Evolutionary conservation across 768 basidiomycete species (phyloP).

Genomic region (Boletus vinaceobasis): DNA sequence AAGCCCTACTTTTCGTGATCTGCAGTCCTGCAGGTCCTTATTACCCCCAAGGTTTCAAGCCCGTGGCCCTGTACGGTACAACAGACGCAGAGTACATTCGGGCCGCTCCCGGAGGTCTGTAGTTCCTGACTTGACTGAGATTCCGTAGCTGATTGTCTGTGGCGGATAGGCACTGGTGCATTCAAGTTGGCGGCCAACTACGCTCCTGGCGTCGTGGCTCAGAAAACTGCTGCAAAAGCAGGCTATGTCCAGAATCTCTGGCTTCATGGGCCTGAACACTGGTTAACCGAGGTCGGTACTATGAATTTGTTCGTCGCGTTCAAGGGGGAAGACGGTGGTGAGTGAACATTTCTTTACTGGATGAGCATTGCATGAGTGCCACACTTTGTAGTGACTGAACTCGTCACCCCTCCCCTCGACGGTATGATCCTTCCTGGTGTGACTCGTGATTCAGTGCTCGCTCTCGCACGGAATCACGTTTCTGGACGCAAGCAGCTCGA

Average conservation of each 20-base stretch:
- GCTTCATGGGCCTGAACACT: slow-evolving; percentile 67
- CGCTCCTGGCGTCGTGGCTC: slow-evolving; percentile 83
- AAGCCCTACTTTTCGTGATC: slow-evolving; percentile 66
- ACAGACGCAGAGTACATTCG: slow-evolving; percentile 67
- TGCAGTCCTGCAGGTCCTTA: slow-evolving; percentile 72
- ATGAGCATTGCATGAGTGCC: not conserved
- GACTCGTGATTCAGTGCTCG: slow-evolving; percentile 52
- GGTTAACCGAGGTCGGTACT: slow-evolving; percentile 71
- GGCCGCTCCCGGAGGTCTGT: slow-evolving; percentile 75
- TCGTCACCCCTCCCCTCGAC: slow-evolving; percentile 64
- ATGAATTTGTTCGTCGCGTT: slow-evolving; percentile 92
- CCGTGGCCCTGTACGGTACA: slow-evolving; percentile 81
- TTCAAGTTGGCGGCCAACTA: slow-evolving; percentile 89
- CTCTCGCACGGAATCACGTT: slow-evolving; percentile 55
- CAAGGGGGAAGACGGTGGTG: slow-evolving; percentile 64
- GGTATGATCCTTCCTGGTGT: slow-evolving; percentile 70
- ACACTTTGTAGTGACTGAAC: slow-evolving; percentile 41
- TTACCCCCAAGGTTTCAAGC: slow-evolving; percentile 86
- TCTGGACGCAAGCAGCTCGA: slow-evolving; percentile 42
- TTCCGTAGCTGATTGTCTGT: slow-evolving; percentile 5
- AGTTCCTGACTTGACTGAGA: not conserved
- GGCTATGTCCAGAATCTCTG: slow-evolving; percentile 91
- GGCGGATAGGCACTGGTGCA: slow-evolving; percentile 66
- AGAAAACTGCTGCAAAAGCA: slow-evolving; percentile 66
- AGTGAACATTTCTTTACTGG: slow-evolving; percentile 11